These are phyloP conservation scores for Cladophialophora psammophila DNA, from an alignment of 2,329 filamentous ascomycete genomes.

Conservation along the genomic window DNA sequence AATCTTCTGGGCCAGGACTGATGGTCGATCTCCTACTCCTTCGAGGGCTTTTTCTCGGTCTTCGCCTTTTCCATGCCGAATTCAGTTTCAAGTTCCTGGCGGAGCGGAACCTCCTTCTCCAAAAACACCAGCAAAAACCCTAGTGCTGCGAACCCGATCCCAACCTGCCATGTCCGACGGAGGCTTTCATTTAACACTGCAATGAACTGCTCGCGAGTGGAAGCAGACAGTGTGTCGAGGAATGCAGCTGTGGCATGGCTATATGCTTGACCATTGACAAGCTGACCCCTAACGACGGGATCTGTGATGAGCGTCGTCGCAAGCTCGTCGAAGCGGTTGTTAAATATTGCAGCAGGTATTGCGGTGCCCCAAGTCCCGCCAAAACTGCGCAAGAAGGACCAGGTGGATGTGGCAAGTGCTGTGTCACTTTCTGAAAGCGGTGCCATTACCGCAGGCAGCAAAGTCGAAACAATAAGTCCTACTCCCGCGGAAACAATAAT, in stretches of 20 bases:
- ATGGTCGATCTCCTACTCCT: neutral
- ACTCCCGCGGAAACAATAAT: constrained; percentile 39
- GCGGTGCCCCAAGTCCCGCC: constrained; percentile 44
- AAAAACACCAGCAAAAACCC: constrained; percentile 32
- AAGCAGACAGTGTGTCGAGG: constrained; percentile 13
- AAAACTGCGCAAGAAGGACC: constrained; percentile 42
- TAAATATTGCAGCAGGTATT: constrained; percentile 44
- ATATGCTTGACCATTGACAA: constrained; percentile 17
- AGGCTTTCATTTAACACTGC: constrained; percentile 30
- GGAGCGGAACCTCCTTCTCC: constrained; percentile 35
- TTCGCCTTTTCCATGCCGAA: constrained; percentile 18
- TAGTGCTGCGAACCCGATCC: constrained; percentile 33
- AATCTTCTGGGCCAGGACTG: neutral
- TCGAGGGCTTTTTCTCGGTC: neutral
- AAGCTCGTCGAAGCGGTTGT: constrained; percentile 34
- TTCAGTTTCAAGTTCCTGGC: constrained; percentile 35
- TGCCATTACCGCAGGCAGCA: constrained; percentile 41
- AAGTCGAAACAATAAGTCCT: constrained; percentile 34
- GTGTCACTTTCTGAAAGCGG: constrained; percentile 39
- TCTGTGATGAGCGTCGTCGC: constrained; percentile 2
- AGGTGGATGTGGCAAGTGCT: constrained; percentile 39
- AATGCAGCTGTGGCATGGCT: constrained; percentile 21
- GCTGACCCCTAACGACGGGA: neutral
- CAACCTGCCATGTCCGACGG: constrained; percentile 35
- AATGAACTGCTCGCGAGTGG: constrained; percentile 23